phyloP scores from a whole-genome alignment of 768 basidiomycete genomes.

The Phanerochaete sordida region DNA sequence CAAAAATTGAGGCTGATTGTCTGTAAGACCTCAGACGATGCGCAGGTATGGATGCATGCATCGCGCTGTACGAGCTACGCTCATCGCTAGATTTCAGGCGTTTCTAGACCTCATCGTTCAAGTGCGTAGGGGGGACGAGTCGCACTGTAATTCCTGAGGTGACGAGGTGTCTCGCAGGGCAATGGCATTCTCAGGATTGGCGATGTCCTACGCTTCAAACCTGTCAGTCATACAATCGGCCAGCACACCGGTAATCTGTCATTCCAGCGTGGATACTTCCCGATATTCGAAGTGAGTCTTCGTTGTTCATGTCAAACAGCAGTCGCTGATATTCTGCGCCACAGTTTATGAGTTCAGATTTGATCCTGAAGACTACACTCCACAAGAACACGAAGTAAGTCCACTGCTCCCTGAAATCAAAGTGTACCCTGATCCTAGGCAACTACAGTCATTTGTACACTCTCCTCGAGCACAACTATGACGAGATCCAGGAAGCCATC shows the following conservation, averaged over 20 bases:
- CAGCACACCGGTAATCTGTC: conserved; percentile 16
- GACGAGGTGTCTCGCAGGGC: conserved; percentile 13
- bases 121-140: conserved; percentile 13
- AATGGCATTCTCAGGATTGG: conserved; percentile 27
- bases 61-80: neutral
- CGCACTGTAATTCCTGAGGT: neutral
- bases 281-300: conserved; percentile 24
- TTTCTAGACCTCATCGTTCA: conserved; percentile 24
- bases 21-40: conserved; percentile 21
- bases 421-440: neutral
- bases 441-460: conserved; percentile 17
- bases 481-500: conserved; percentile 16
- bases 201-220: conserved; percentile 26
- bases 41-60: conserved; percentile 20
- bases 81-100: conserved; percentile 8
- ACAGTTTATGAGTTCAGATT: conserved; percentile 29
- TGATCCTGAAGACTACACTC: conserved; percentile 28
- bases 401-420: neutral
- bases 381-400: conserved; percentile 28
- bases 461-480: conserved; percentile 27
- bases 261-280: conserved; percentile 31
- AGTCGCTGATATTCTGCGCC: neutral
- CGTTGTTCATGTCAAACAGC: neutral
- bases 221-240: conserved; percentile 18
- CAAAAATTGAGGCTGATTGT: neutral